Evolutionary conservation across 805 yeast species (phyloP), one percentile per base, ranked within the genome.

Genomic region (Candida peoriensis): DNA sequence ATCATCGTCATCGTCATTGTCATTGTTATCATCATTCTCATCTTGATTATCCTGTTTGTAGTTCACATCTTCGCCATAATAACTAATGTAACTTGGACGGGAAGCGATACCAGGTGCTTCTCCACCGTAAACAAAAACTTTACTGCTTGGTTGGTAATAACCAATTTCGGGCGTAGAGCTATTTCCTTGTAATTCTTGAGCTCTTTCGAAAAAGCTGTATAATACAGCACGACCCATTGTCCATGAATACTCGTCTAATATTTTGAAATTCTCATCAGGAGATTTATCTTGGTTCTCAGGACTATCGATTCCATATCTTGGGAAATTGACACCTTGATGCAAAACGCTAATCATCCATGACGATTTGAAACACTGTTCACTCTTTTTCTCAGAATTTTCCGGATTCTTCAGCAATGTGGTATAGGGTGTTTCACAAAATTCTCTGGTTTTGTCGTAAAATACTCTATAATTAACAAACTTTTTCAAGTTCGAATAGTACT

Each of bases 401-500:
- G 63, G 68, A 14, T 24, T 20, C 17, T 39, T 22, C 7, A 41
- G 21, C 7, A 47, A 22, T 9, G 46, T 50, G 1, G 45, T 34
- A 30, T 41, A 44, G 4, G 47, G 29, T 4, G 35, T 15, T 5
- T 70, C 58, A 47, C 85, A 78, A 2, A 75, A 48, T 33, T 63
- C 63, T 10, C 60, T 48, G 0, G 83, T 72, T 31, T 68, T 19
- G 47, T 47, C 46, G 63, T 68, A 39, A 69, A 70, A 25, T 54
- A 58, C 50, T 9, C 50, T 47, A 13, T 62, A 58, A 9, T 62
- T 55, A 24, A 73, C 48, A 24, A 76, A 56, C 32, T 65, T 62
- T n/a, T 68, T 66, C 25, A 78, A 61, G 5, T 78, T 71, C 46
- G 78, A 78, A 78, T 81, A 77, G 50, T 77, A 77, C 5, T 82